Evolutionary conservation across 768 basidiomycete genomes (phyloP), one percentile per base, ranked within the genome.

Genomic region (Suillus clintonianus): DNA sequence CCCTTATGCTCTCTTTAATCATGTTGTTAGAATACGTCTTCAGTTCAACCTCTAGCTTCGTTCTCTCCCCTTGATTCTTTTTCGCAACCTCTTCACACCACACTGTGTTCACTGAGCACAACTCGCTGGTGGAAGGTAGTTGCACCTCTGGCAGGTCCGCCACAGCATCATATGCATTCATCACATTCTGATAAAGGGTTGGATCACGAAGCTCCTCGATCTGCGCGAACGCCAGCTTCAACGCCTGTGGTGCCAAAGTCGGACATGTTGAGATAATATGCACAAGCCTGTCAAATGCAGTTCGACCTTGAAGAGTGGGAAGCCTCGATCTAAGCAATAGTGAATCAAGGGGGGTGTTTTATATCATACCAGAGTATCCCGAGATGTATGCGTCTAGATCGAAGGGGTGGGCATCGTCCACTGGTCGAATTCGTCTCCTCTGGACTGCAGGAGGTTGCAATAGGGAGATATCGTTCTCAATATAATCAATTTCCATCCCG

Each of bases 1-100:
- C 95, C 70, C 97, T 82, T 69, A 97, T 96, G 82, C 93, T 95
- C 83, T 99, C 97, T 78, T 97, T 99, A 82, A 99, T 97, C 89
- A 98, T 90, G 74, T 97, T 99, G 70, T 92, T 95, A 67, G 89
- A 84, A 72, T 98, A 98, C 13, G 91, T 93, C 85, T 95, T 96
- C 72, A 98, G 81, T 74, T 99, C 97, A 6, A 95, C 90, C 79
- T 97, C 96, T 63, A 97, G 79, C 74, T 90, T 93, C n/a, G 84
- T 85, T 63, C 81, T 82, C 72, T 96, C 94, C n/a, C 85, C 84
- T 65, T 82, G 79, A 70, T 91, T 94, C 75, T 83, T 86, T 64
- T 84, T 80, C 48, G 80, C 79, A 34, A 79, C 83, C 68, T 89
- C 86, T 48, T 95, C 91, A 19, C 87, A 76, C 95, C 94, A 97